A percentile compares a stretch with the other conserved stretches of the same genome.
phyloP scores from a whole-genome alignment of 257 asterid species.

The Linderniella brevidens region DNA sequence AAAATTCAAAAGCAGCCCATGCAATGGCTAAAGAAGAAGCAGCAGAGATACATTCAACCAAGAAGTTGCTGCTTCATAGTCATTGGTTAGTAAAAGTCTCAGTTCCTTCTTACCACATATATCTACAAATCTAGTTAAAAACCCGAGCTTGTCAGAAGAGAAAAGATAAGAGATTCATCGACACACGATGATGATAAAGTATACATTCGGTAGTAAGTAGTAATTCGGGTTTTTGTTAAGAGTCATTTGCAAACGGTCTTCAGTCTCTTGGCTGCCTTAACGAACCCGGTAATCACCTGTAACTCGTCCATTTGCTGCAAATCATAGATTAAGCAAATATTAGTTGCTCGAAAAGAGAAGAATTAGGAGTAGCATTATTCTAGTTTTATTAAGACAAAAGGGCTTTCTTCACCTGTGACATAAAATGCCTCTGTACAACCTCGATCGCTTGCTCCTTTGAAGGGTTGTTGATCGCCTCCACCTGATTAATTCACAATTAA shows the following conservation, averaged over 20 bases:
- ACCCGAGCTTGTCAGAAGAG: too few species aligned
- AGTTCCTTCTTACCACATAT: too few species aligned
- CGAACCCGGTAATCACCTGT: slow-evolving; percentile 77
- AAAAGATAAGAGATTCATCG: too few species aligned
- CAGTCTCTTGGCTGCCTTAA: slow-evolving; percentile 75
- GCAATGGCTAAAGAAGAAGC: too few species aligned
- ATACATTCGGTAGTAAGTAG: too few species aligned
- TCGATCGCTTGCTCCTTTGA: slow-evolving; percentile 76
- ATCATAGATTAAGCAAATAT: background rate
- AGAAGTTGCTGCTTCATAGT: too few species aligned
- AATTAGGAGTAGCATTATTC: background rate
- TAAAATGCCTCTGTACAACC: slow-evolving; percentile 81
- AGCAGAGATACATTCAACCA: too few species aligned
- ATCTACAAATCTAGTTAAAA: too few species aligned
- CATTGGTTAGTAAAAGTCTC: too few species aligned
- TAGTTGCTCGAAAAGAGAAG: background rate
- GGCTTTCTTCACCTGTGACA: slow-evolving; percentile 63
- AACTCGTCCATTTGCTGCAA: slow-evolving; percentile 84
- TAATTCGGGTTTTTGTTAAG: too few species aligned
- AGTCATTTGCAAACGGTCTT: slow-evolving; percentile 52
- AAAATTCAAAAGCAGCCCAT: too few species aligned
- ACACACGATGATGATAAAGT: too few species aligned
- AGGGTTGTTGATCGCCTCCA: slow-evolving; percentile 59
- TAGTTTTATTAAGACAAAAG: background rate
- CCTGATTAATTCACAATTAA: slow-evolving; percentile 14